A percentile compares a stretch with the other conserved stretches of the same genome.
Evolutionary conservation across 2,329 filamentous ascomycete genomes (phyloP).

Genomic region (Trichoderma endophyticum): DNA sequence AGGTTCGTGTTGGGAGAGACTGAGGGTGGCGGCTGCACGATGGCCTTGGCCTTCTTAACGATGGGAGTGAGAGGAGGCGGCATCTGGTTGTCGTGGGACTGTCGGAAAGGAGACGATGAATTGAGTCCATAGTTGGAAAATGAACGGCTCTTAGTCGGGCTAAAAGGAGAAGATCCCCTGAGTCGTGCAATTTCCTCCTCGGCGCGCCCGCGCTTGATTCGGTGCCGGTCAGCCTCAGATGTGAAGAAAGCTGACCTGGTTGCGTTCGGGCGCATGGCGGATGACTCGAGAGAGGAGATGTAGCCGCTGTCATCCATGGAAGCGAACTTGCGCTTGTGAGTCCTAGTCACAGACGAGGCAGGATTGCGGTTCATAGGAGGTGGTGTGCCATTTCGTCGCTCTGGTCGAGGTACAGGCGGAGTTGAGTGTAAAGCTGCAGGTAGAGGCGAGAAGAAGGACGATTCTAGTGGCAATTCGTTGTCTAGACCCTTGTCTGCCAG

Average conservation of each 20-base stretch:
- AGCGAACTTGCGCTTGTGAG: conserved; percentile 72
- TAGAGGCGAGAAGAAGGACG: conserved; percentile 67
- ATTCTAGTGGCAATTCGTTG: conserved; percentile 39
- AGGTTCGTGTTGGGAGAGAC: conserved; percentile 92
- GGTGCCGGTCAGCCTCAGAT: conserved; percentile 75
- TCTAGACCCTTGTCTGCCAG: conserved; percentile 42
- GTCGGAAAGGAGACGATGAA: conserved; percentile 68
- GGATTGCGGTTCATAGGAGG: conserved; percentile 63
- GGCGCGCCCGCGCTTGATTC: conserved; percentile 82
- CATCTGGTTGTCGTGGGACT: conserved; percentile 55
- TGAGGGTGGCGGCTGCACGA: conserved; percentile 59
- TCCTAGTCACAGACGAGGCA: conserved; percentile 61
- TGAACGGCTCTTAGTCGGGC: conserved; percentile 69
- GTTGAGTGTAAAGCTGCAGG: conserved; percentile 78
- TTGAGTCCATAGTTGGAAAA: conserved; percentile 49
- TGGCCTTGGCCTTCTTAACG: conserved; percentile 76
- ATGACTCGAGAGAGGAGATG: conserved; percentile 93
- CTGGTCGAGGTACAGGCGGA: conserved; percentile 70
- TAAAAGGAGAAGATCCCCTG: conserved; percentile 88
- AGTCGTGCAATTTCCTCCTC: conserved; percentile 95
- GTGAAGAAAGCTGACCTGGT: conserved; percentile 63
- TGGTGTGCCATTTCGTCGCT: conserved; percentile 67
- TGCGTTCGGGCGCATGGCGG: conserved; percentile 70
- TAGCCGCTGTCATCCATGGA: conserved; percentile 92
- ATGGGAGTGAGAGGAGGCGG: conserved; percentile 78